Conservation (phyloP, 2,329 filamentous ascomycete genomes). For the Fusarium pseudocircinatum region DNA sequence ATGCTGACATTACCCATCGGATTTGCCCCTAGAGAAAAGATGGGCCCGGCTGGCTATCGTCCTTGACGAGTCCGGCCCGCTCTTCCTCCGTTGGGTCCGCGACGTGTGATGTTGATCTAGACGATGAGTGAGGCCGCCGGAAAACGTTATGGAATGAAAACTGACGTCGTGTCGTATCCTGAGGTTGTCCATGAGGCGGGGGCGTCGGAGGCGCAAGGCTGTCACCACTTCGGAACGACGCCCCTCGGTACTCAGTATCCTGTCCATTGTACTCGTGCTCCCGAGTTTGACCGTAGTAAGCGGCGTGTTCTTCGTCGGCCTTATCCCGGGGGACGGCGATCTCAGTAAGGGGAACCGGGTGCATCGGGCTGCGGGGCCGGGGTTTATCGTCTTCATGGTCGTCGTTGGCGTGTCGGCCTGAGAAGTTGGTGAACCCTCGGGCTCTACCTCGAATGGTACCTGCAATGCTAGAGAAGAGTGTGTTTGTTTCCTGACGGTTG, state of each 20-base stretch:
- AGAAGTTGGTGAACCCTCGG: slow-evolving; percentile 48
- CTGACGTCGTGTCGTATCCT: slow-evolving; percentile 74
- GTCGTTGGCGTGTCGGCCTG: slow-evolving; percentile 45
- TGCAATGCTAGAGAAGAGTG: slow-evolving; percentile 64
- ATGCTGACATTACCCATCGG: slow-evolving; percentile 2
- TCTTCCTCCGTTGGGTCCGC: slow-evolving; percentile 79
- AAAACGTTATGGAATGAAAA: slow-evolving; percentile 96
- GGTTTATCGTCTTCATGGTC: slow-evolving; percentile 54
- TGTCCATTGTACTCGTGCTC: slow-evolving; percentile 59
- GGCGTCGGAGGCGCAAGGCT: slow-evolving; percentile 68
- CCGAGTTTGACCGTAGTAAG: slow-evolving; percentile 51
- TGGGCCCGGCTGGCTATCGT: slow-evolving; percentile 45
- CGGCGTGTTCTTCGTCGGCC: slow-evolving; percentile 53
- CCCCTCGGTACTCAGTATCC: slow-evolving; percentile 61
- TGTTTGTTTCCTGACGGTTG: slow-evolving; percentile 60
- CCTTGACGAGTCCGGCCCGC: slow-evolving; percentile 81
- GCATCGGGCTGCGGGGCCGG: slow-evolving; percentile 64
- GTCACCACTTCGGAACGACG: slow-evolving; percentile 54
- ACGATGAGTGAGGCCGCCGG: slow-evolving; percentile 50
- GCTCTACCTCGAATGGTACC: slow-evolving; percentile 58
- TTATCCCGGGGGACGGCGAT: slow-evolving; percentile 63
- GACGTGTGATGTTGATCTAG: slow-evolving; percentile 34
- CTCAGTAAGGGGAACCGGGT: slow-evolving; percentile 70
- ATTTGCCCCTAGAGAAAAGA: slow-evolving; percentile 34
- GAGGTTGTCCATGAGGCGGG: slow-evolving; percentile 68